These are phyloP conservation scores for Salicornia ramosissima DNA, from an alignment of 148 eudicot species.

Conservation along the genomic window DNA sequence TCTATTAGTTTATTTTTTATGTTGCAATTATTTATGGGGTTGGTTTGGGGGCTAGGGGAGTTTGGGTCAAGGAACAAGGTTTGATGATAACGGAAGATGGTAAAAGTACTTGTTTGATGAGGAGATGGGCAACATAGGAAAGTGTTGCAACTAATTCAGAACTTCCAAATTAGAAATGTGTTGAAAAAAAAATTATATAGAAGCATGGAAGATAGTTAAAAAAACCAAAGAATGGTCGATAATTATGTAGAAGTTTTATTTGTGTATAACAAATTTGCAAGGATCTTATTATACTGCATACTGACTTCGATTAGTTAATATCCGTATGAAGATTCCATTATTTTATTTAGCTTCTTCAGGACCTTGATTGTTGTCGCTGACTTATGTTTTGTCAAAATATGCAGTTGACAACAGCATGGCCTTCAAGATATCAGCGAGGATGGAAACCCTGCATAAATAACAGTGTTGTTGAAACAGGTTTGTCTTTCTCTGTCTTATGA, in stretches of 20 bases:
- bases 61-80: no score
- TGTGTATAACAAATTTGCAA: neutral
- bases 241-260: neutral
- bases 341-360: neutral
- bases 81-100: no score
- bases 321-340: neutral
- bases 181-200: no score
- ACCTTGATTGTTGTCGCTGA: neutral
- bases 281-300: neutral
- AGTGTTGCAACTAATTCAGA: neutral
- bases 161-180: no score
- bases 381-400: constrained; percentile 19
- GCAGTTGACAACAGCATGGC: constrained; percentile 84
- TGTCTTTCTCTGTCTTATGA: constrained; percentile 21
- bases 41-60: no score
- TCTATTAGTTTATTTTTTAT: no score
- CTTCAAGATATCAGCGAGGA: constrained; percentile 47
- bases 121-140: no score
- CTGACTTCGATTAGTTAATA: neutral
- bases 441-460: constrained; percentile 76
- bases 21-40: no score
- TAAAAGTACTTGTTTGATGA: no score
- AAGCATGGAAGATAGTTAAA: no score
- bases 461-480: constrained; percentile 58
- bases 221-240: neutral